Conservation (phyloP, 106 monocot genomes). For the Narthecium ossifragum region DNA sequence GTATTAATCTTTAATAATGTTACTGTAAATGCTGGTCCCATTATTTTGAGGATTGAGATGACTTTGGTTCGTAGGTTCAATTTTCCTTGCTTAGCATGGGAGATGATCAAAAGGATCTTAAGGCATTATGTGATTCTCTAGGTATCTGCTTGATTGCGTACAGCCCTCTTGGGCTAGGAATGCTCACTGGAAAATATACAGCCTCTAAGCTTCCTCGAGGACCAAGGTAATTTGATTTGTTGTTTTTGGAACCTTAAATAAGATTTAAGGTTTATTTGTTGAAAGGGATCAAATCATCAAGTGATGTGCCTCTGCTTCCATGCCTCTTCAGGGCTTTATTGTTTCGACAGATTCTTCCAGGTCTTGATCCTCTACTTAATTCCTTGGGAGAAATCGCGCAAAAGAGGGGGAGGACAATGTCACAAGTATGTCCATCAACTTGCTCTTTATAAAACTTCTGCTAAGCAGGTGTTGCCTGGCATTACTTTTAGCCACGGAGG, state of each 20-base stretch:
- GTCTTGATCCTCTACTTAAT: slow-evolving; percentile 58
- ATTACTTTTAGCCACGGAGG: too few relatives aligned
- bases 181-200: slow-evolving; percentile 92
- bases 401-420: slow-evolving; percentile 61
- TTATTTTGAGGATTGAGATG: not conserved
- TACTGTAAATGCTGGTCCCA: not conserved
- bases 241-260: too few relatives aligned
- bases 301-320: not conserved
- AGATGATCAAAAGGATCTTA: slow-evolving; percentile 78
- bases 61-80: slow-evolving; percentile 56
- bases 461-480: too few relatives aligned
- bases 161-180: slow-evolving; percentile 94
- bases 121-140: slow-evolving; percentile 73
- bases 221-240: slow-evolving; percentile 46
- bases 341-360: slow-evolving; percentile 88
- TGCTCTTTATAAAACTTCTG: too few relatives aligned
- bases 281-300: not conserved
- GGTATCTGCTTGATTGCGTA: slow-evolving; percentile 86
- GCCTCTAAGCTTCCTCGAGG: slow-evolving; percentile 66
- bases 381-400: slow-evolving; percentile 50
- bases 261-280: not conserved
- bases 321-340: slow-evolving; percentile 47
- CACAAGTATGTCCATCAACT: slow-evolving; percentile 43
- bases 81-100: slow-evolving; percentile 92
- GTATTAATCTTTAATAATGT: not conserved